Conservation (phyloP, 1,284 basidiomycete species). For the Cutaneotrichosporon daszewskae region DNA sequence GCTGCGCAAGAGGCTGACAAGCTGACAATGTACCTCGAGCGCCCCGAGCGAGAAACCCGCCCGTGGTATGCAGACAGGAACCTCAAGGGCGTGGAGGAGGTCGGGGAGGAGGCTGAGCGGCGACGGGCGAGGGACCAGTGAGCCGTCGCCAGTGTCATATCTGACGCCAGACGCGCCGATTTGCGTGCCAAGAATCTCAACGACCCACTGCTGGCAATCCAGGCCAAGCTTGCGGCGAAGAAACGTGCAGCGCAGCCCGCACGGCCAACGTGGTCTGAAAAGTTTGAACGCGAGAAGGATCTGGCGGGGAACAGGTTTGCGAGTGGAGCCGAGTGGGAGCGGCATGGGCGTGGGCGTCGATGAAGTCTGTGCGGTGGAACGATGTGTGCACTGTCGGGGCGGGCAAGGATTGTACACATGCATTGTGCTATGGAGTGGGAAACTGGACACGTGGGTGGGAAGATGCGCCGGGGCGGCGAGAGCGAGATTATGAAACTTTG, state of each 20-base stretch:
- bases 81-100: constrained; percentile 41
- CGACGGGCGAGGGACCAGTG: constrained; percentile 37
- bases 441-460: no score
- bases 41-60: constrained; percentile 46
- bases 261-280: constrained; percentile 37
- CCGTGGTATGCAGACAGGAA: constrained; percentile 47
- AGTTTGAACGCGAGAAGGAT: constrained; percentile 39
- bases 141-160: background rate
- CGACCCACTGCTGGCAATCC: constrained; percentile 42
- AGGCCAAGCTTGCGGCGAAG: constrained; percentile 34
- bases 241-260: constrained; percentile 8
- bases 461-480: no score
- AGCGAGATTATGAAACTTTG: no score
- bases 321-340: no score
- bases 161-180: constrained; percentile 40
- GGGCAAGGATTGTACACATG: no score
- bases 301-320: no score
- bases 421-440: no score
- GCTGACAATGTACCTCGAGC: constrained; percentile 46
- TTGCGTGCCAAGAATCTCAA: constrained; percentile 32
- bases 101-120: constrained; percentile 38
- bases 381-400: no score
- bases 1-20: constrained; percentile 41
- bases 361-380: no score
- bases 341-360: no score